These are phyloP conservation scores for Trichoderma sp. DNA, from an alignment of 2,329 filamentous ascomycete genomes.

Conservation along the genomic window DNA sequence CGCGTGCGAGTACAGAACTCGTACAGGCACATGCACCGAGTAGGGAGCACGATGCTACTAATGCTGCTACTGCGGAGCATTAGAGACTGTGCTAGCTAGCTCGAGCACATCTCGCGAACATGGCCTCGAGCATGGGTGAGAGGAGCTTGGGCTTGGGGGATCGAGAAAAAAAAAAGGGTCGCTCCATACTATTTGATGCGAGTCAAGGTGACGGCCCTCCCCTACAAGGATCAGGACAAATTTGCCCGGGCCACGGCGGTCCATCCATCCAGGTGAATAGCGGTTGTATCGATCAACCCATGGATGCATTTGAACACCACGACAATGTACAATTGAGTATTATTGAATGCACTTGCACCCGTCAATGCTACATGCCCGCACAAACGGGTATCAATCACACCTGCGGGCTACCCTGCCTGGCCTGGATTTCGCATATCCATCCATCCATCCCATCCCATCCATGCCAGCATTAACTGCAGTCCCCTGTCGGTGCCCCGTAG, in stretches of 20 bases:
- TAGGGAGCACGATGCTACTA: neutral
- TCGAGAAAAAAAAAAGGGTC: neutral
- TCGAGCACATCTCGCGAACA: neutral
- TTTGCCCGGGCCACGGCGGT: neutral
- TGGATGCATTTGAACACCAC: neutral
- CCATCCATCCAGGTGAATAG: neutral
- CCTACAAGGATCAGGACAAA: neutral
- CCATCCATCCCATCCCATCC: neutral
- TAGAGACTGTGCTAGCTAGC: neutral
- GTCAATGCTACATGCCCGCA: neutral
- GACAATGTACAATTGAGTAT: neutral
- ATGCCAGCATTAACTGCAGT: neutral
- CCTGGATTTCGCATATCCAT: neutral
- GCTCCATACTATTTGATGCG: constrained; percentile 1
- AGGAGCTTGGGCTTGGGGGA: neutral
- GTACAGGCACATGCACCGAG: neutral
- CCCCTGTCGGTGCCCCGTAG: neutral
- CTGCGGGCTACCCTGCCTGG: neutral
- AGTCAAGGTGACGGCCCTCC: constrained; percentile 8
- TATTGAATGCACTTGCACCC: neutral
- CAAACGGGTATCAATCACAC: neutral
- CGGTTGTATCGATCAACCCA: neutral
- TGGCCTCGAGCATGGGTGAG: neutral
- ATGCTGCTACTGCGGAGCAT: neutral
- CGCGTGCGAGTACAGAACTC: neutral